phyloP scores from a whole-genome alignment of 2,329 filamentous ascomycete species.

The Cytospora leucostoma region DNA sequence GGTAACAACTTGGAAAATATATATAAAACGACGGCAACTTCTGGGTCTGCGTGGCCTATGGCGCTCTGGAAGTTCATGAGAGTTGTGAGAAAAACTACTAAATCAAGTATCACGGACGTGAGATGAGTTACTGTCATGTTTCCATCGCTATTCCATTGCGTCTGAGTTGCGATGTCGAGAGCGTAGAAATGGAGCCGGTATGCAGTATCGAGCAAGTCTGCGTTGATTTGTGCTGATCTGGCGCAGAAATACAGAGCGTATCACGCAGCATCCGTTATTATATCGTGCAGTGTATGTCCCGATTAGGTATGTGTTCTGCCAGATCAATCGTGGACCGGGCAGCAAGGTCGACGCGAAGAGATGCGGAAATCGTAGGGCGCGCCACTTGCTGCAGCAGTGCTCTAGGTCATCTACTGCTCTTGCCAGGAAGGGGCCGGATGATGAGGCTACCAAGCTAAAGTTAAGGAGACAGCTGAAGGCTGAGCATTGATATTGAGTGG shows the following conservation, averaged over 20 bases:
- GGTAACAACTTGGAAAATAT: slow-evolving; percentile 50
- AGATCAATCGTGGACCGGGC: not conserved
- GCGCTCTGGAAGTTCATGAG: slow-evolving; percentile 55
- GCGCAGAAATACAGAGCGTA: not conserved
- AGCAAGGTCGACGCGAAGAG: not conserved
- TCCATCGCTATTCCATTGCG: not conserved
- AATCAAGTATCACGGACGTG: slow-evolving; percentile 52
- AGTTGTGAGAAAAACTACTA: slow-evolving; percentile 56
- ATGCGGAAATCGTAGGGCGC: not conserved
- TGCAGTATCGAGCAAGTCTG: not conserved
- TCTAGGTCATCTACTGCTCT: not conserved
- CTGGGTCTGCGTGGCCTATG: slow-evolving; percentile 50
- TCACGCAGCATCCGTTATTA: not conserved
- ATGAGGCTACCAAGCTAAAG: not conserved
- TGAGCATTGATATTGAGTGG: not conserved
- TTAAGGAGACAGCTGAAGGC: not conserved
- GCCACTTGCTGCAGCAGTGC: not conserved
- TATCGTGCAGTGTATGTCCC: not conserved
- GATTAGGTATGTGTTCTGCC: not conserved
- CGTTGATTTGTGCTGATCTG: not conserved
- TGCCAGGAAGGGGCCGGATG: not conserved
- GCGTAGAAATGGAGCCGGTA: not conserved
- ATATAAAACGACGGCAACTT: slow-evolving; percentile 50
- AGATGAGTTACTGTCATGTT: slow-evolving; percentile 55
- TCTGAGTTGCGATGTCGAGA: not conserved